Base-by-base conservation (phyloP, 176 grass and related monocot species). In the Cenchrus fungigraminus region DNA sequence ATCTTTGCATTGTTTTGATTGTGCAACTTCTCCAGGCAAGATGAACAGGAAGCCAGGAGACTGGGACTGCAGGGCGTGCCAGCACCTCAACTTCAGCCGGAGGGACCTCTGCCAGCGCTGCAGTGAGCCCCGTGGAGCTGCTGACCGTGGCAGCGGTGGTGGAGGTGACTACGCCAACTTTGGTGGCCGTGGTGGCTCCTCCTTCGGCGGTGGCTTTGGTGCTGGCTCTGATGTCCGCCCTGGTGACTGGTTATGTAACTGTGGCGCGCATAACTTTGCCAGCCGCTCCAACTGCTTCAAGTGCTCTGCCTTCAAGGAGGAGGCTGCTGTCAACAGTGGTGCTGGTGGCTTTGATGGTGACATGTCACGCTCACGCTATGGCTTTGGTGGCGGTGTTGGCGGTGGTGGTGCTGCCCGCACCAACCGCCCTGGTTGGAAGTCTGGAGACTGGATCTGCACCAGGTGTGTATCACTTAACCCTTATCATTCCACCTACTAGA, bases 11-110 rank as follows among this genome's bases (percentile, higher is more conserved):
- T 74, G 57, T 68, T 88, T 60, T 90, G 69, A 84, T 31, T 28
- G 44, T 73, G 20, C 65, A 46, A 62, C 50, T 67, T 47, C 32
- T 76, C 72, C 84, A 91, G 90, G 79, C 72, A 91, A 91, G 82
- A 98, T 95, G 91, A 98, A 96, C 87, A 98, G 91, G 91, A 98
- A 98, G 86, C 97, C 91, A 46, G 97, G 97, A 87, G 97, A 98
- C 82, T 98, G 97, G 97, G 90, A 95, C 88, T 98, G 97, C 91
- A 88, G 97, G 86, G 71, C 80, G 13, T 98, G 97, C 93, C 93
- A 98, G 89, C 93, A 98, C 84, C 97, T 98, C 83, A 98, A 98
- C 88, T 98, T 98, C 90, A 96, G 97, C 86, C 87, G 94, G 40
- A 84, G 94, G 69, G 97, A 94, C 85, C 69, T 93, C 17, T 97